Evolutionary conservation across 169 alveolate species (phyloP), one percentile per base, ranked within the genome.

Genomic region (Eimeria acervulina): DNA sequence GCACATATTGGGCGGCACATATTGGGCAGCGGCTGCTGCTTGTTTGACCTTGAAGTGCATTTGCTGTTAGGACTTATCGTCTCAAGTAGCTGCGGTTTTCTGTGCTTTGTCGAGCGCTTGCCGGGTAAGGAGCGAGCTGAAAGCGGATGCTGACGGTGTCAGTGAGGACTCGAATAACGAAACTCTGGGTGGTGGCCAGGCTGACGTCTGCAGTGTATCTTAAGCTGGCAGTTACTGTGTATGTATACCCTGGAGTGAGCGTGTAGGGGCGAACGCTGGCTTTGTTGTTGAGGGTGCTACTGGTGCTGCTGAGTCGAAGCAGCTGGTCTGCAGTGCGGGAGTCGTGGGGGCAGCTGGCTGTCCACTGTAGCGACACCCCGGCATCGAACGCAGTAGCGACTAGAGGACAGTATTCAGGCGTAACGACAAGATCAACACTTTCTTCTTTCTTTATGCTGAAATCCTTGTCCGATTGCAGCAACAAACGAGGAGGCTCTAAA

Each of bases 301-400:
- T 52, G 90, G 31, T 47, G 63, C 72, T 52, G 61, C 68, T 81
- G 36, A 84, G 76, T 36, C 78, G 74, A 52, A 84, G 92, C 80
- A 84, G 78, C 92, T 84, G 92, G n/a, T 84, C 92, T 31, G 92
- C 92, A 44, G 92, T 55, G 51, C 92, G 92, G 47, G 92, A 51
- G 76, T 84, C 92, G 1, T 84, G 42, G 5, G 92, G 78, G 36
- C 92, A 84, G 92, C 80, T 84, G 40, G 76, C 76, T 4, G 78
- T 52, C 92, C 92, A 84, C 92, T 84, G 92, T 12, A 84, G 51
- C 26, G 55, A n/a, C 23, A 84, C 92, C 42, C 92, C 92, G 19
- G 74, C 33, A 59, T 84, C 92, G 40, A 52, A 84, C 2, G 17
- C 61, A 3, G 92, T 84, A 5, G 76, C 92, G 21, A 84, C 92